Evolutionary conservation across 495 filamentous ascomycete species (phyloP).

Genomic region (Neurospora hispaniola): DNA sequence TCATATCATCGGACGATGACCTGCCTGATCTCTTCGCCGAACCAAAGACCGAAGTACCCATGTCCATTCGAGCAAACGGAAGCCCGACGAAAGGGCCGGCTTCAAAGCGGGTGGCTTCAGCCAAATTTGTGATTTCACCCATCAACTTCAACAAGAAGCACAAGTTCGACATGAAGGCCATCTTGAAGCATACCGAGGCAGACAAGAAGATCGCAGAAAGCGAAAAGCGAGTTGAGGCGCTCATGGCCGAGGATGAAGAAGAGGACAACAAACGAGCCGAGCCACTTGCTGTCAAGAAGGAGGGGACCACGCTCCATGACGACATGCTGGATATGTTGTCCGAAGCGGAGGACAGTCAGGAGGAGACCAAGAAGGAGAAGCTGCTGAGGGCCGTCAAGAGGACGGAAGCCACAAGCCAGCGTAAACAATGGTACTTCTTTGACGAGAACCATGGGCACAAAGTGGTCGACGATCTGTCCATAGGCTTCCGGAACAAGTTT

Average conservation of each 20-base stretch:
- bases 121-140: constrained; percentile 27
- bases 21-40: constrained; percentile 12
- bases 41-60: constrained; percentile 4
- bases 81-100: not conserved
- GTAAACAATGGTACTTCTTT: constrained; percentile 61
- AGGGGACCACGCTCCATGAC: constrained; percentile 18
- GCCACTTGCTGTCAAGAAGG: constrained; percentile 15
- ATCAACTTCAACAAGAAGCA: constrained; percentile 45
- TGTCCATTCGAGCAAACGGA: not conserved
- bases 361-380: constrained; percentile 44
- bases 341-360: constrained; percentile 37
- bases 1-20: constrained; percentile 13
- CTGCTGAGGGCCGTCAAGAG: constrained; percentile 61
- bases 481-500: constrained; percentile 28
- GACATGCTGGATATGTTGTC: constrained; percentile 33
- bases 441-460: constrained; percentile 18
- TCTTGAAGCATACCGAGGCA: constrained; percentile 49
- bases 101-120: not conserved
- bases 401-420: constrained; percentile 56
- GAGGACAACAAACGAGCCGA: constrained; percentile 5
- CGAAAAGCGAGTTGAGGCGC: constrained; percentile 37
- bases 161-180: constrained; percentile 54
- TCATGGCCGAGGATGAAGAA: constrained; percentile 19
- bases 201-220: constrained; percentile 48
- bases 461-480: not conserved